Percentiles rank a stretch among this genome's conserved stretches.
Evolutionary conservation across 345 rosid species (phyloP).

Genomic region (Carallia pectinifolia): DNA sequence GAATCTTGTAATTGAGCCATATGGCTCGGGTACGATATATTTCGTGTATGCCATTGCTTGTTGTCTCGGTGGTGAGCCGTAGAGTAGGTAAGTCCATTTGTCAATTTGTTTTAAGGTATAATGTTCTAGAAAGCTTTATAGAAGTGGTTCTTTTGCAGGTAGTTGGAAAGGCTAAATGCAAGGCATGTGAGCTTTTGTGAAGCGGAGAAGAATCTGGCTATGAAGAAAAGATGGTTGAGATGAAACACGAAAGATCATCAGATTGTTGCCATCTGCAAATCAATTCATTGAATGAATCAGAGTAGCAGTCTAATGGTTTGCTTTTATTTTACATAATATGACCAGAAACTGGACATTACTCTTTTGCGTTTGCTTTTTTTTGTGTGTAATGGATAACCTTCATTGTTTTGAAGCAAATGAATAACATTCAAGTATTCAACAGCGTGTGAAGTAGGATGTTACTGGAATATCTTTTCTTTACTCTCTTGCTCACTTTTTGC

Average conservation of each 20-base stretch:
- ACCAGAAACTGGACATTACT: no score
- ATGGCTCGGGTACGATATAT: constrained; percentile 93
- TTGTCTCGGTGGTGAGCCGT: constrained; percentile 91
- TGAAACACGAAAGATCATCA: constrained; percentile 54
- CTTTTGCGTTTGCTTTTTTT: no score
- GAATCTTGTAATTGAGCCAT: constrained; percentile 92
- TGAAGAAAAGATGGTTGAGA: constrained; percentile 62
- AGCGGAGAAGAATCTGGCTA: constrained; percentile 85
- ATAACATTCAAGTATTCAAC: no score
- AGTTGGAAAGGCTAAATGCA: constrained; percentile 76
- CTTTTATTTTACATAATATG: neutral
- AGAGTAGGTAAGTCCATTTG: constrained; percentile 37
- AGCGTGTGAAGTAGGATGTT: no score
- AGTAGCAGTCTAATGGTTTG: constrained; percentile 75
- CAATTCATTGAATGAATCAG: constrained; percentile 75
- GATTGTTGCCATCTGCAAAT: constrained; percentile 59
- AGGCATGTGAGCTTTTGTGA: constrained; percentile 71
- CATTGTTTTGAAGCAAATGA: no score
- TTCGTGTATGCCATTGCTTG: constrained; percentile 93
- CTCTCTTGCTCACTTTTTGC: no score
- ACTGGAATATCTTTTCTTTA: neutral
- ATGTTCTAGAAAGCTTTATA: neutral
- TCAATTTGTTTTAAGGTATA: constrained; percentile 8
- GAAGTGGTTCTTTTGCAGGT: constrained; percentile 42
- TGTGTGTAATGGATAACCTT: no score